Evolutionary conservation across 1,284 basidiomycete genomes (phyloP), one percentile per base, ranked within the genome.

Genomic region (Leucoagaricus sp.): DNA sequence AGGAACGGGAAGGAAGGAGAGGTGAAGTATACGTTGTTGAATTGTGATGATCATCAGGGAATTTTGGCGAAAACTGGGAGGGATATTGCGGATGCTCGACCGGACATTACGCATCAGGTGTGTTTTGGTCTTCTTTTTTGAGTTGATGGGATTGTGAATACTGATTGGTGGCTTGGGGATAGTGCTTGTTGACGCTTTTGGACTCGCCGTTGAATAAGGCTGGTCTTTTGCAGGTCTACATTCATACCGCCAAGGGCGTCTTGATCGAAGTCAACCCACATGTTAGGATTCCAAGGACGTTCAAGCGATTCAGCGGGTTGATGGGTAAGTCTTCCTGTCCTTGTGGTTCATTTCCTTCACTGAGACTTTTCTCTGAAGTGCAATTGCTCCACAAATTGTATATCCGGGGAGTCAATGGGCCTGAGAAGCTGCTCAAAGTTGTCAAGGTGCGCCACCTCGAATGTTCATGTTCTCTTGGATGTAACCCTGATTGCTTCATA

Each of bases 131-230:
- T 47, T 46, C 60, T 13, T 55, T 44, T 38, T 57, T 12, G n/a
- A 17, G 3, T 41, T n/a, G 3, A 44, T 10, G 9, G 41, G 12
- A 12, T 19, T 1, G 19, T 23, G 8, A 21, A 44, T n/a, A 21
- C 21, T 44, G 41, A 44, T 44, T 44, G 49, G 51, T 36, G 33
- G 55, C 53, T 59, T 58, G 12, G 34, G 9, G 25, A 23, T 53
- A 96, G 93, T 99, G 97, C 70, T 84, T 99, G 7, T 79, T 99
- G 60, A 99, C 96, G 0, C 81, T 99, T 9, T 86, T 99, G 59
- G 97, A 99, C 76, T 98, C 96, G 40, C 96, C 96, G 0, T 79
- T 99, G 55, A 99, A 99, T 84, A 98, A 98, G 76, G 94, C 96
- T 3, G 96, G 96, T 10, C 75, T 94, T 31, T 84, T 99, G 7